Evolutionary conservation across 2,329 filamentous ascomycete species (phyloP), one percentile per base, ranked within the genome.

Genomic region (Microcera coccophila): DNA sequence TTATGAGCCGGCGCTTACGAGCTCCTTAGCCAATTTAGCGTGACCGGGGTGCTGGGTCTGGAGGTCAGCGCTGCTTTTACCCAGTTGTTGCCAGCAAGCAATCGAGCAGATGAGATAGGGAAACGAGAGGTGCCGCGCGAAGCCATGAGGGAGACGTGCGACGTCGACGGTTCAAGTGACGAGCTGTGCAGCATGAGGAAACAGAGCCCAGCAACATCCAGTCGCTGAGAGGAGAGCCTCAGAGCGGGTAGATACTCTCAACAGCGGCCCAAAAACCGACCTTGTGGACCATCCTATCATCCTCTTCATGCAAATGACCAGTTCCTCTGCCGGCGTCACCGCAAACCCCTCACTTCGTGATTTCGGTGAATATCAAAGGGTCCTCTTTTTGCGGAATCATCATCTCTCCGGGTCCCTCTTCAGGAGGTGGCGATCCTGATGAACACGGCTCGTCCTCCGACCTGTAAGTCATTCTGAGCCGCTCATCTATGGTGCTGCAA

Each of bases 1-100:
- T 34, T 50, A 45, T 50, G 39, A 47, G 53, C 54, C 54, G 63
- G 64, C 64, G 64, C 64, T 66, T 66, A 66, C 44, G 42, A 38
- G 8, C n/a, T 20, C 15, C 36, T 20, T n/a, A n/a, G n/a, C n/a
- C n/a, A n/a, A n/a, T n/a, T 16, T 38, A 44, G 42, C 43, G 38
- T 38, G 53, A 53, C 60, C 53, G 45, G 60, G 60, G 55, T 58
- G 42, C 53, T 53, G 54, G 57, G 53, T 54, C 49, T 47, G 37
- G 41, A 32, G 36, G 35, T 20, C 19, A 37, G 43, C 41, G 54
- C 55, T 45, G 55, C 55, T 58, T 58, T 58, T 51, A 53, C 36
- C 35, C 39, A 39, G 48, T 15, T 8, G 18, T 19, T 19, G 33
- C 15, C 16, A 17, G 16, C 33, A 35, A 17, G 9, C 12, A 20